Evolutionary conservation across 2,329 filamentous ascomycete species (phyloP), one percentile per base, ranked within the genome.

Genomic region (Alternaria gansuensis): DNA sequence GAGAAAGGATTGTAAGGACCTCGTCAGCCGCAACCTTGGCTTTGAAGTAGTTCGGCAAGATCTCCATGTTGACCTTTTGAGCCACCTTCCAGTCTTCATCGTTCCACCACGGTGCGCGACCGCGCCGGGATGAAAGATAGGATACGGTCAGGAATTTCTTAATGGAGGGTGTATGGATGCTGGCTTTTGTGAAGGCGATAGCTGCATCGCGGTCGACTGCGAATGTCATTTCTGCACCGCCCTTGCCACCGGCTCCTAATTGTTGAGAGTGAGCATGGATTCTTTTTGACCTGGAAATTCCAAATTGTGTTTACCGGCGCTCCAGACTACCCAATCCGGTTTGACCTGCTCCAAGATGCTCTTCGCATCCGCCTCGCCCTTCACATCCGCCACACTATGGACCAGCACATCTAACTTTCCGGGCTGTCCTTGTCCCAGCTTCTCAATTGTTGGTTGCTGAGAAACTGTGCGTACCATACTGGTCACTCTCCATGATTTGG

Each of bases 391-490:
- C 21, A 94, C 79, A 70, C 87, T 91, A 70, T 84, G 84, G 14
- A 94, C 82, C 0, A 93, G 80, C 3, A 93, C 88, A 53, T 86
- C 83, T 36, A 95, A 79, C 62, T 85, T 88, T 26, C 89, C 89
- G 2, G 83, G 83, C 53, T 85, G 81, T 17, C 82, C 84, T 17
- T 82, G 75, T 58, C 83, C 86, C 3, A 91, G 83, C 56, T 83
- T 83, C 67, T 89, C 79, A 57, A 96, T 88, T 52, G 87, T 80
- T 3, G 81, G 73, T 41, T 85, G 83, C 66, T 95, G 91, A 0
- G 87, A 86, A n/a, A 86, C 80, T 63, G 87, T 85, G 69, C 92
- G 90, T 75, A 96, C 89, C 60, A 95, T 81, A 74, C 88, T 91
- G 59, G 90, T 93, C 53, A 96, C 89, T 65, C 86, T 86, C 89